Base-by-base conservation (phyloP, 768 basidiomycete species). In the Suillus hirtellus region DNA sequence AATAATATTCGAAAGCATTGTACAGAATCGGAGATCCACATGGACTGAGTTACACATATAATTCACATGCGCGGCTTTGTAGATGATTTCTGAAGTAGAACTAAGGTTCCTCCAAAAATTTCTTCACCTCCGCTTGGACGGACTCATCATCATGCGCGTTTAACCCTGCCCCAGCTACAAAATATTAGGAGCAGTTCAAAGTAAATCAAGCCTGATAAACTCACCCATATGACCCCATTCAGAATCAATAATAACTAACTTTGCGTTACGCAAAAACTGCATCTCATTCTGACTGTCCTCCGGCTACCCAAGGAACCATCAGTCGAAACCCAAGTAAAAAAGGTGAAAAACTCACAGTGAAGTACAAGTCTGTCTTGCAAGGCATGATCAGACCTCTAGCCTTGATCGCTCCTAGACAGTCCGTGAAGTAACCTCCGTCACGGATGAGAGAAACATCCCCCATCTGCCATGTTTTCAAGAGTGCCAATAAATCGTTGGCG, bases 311-410 rank as follows among this genome's bases (percentile, higher is more conserved):
- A 59, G n/a, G 24, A 61, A 17, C 9, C 27, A 40, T 58, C 17
- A 42, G 47, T 3, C 10, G 5, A 40, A 12, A 58, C 11, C 12
- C 11, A 19, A 54, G 40, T 42, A 12, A 31, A n/a, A 43, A 8
- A 44, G 10, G 2, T n/a, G 27, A 46, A 50, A 27, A 37, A 62
- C 66, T 47, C 61, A 84, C 83, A 21, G 86, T 76, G 70, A 87
- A 86, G 69, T 86, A 85, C 44, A 87, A 70, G 65, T 86, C 86
- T 1, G 83, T 85, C 74, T 83, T 84, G 66, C 80, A 81, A 4
- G 86, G 85, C 83, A 86, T 84, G 54, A 86, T 80, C 49, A 86
- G 66, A 3, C 84, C 84, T 62, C 77, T 81, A 4, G 84, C 83
- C 64, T 80, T 81, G 72, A 85, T 82, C 19, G 68, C 70, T 2